phyloP scores from a whole-genome alignment of 768 basidiomycete species.

The Rhizopogon vulgaris region DNA sequence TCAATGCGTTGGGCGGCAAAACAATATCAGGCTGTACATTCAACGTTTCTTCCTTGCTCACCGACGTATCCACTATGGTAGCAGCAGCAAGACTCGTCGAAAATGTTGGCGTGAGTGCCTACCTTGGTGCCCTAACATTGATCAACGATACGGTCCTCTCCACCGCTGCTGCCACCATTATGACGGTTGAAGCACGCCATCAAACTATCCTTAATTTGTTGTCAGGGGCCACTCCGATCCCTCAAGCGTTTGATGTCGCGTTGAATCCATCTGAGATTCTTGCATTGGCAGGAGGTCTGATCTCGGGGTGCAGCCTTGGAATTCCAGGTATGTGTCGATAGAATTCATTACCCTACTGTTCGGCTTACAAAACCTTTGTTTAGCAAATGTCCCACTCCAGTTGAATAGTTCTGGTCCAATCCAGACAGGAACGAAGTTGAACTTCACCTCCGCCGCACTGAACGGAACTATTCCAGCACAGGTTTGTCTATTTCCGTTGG shows the following conservation, averaged over 20 bases:
- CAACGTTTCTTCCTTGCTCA: constrained; percentile 58
- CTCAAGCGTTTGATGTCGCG: constrained; percentile 67
- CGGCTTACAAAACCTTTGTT: not conserved
- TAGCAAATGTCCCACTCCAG: constrained; percentile 54
- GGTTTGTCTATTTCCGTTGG: constrained; percentile 24
- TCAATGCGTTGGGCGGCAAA: constrained; percentile 47
- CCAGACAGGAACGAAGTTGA: constrained; percentile 51
- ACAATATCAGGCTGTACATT: constrained; percentile 59
- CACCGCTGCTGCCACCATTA: constrained; percentile 63
- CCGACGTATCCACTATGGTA: constrained; percentile 64
- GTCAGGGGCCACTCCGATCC: constrained; percentile 48
- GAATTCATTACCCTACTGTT: not conserved
- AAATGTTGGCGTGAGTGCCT: constrained; percentile 68
- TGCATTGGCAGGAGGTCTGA: constrained; percentile 61
- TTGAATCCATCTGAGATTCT: constrained; percentile 67
- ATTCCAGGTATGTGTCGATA: constrained; percentile 37
- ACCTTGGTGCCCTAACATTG: constrained; percentile 67
- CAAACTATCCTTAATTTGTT: constrained; percentile 72
- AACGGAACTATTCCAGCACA: constrained; percentile 40
- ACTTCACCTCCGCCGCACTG: constrained; percentile 53
- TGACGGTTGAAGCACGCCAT: constrained; percentile 82
- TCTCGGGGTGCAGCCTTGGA: constrained; percentile 62
- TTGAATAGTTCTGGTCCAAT: constrained; percentile 61
- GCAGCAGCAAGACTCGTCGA: constrained; percentile 70
- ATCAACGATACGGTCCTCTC: constrained; percentile 55